Evolutionary conservation across 2,329 filamentous ascomycete genomes (phyloP).

Genomic region (Diaporthe sp.): DNA sequence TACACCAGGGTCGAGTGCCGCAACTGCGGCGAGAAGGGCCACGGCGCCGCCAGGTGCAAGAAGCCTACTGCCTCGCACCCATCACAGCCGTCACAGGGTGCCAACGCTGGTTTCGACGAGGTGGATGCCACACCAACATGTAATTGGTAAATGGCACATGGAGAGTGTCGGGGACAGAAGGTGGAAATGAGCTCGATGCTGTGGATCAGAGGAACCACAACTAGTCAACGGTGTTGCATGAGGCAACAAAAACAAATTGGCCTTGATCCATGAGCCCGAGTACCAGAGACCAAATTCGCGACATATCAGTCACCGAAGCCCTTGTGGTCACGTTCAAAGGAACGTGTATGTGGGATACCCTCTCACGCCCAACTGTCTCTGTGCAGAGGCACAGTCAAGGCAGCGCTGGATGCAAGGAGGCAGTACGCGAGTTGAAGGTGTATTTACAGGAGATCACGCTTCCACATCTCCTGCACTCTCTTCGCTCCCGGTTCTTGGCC

Average conservation of each 20-base stretch:
- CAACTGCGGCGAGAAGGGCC: background rate
- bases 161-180: no score
- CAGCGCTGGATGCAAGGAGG: background rate
- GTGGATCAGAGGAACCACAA: no score
- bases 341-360: background rate
- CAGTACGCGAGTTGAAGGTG: background rate
- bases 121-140: background rate
- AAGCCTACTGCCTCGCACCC: background rate
- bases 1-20: background rate
- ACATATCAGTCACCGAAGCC: no score
- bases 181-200: no score
- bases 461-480: no score
- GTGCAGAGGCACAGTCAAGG: background rate
- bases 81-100: background rate
- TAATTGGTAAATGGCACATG: background rate
- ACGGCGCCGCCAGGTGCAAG: background rate
- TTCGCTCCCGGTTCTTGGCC: no score
- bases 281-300: no score
- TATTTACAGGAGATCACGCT: no score
- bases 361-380: background rate
- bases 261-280: no score
- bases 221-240: no score
- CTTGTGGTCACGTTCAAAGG: no score
- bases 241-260: no score
- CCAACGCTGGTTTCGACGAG: background rate